Evolutionary conservation across 371 early-diverging fungal genomes (phyloP).

Genomic region (Batrachochytrium dendrobatidis): DNA sequence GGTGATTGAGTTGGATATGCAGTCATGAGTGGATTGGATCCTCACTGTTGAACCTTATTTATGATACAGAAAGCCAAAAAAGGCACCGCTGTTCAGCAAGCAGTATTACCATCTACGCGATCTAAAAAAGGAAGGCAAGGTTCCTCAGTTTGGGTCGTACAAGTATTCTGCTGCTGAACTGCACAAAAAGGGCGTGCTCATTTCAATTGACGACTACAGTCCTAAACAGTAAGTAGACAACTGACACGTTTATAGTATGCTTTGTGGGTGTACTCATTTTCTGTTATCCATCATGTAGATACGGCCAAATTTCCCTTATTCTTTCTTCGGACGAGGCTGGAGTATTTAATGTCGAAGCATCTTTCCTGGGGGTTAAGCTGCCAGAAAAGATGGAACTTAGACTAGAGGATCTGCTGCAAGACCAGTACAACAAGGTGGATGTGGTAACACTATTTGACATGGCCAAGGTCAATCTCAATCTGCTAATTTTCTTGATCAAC

Average conservation of each 20-base stretch:
- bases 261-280: background rate
- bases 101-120: conserved; percentile 90
- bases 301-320: conserved; percentile 80
- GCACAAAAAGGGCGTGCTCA: conserved; percentile 83
- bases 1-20: conserved; percentile 7
- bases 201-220: conserved; percentile 69
- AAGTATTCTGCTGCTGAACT: conserved; percentile 93
- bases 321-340: conserved; percentile 89
- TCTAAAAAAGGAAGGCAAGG: conserved; percentile 72
- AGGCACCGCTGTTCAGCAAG: conserved; percentile 70
- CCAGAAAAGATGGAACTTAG: conserved; percentile 73
- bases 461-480: conserved; percentile 91
- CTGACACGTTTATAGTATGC: background rate
- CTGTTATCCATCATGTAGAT: conserved; percentile 18
- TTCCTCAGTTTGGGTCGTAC: conserved; percentile 95
- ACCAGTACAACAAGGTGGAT: conserved; percentile 85
- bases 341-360: conserved; percentile 78
- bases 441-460: conserved; percentile 82
- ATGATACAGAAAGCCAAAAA: conserved; percentile 30
- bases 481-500: conserved; percentile 91
- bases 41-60: background rate
- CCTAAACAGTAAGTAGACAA: conserved; percentile 54
- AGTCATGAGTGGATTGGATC: background rate
- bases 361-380: conserved; percentile 68
- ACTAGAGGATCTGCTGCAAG: conserved; percentile 88